Evolutionary conservation across 2,329 filamentous ascomycete genomes (phyloP), one percentile per base, ranked within the genome.

Genomic region (Fusarium secorum): DNA sequence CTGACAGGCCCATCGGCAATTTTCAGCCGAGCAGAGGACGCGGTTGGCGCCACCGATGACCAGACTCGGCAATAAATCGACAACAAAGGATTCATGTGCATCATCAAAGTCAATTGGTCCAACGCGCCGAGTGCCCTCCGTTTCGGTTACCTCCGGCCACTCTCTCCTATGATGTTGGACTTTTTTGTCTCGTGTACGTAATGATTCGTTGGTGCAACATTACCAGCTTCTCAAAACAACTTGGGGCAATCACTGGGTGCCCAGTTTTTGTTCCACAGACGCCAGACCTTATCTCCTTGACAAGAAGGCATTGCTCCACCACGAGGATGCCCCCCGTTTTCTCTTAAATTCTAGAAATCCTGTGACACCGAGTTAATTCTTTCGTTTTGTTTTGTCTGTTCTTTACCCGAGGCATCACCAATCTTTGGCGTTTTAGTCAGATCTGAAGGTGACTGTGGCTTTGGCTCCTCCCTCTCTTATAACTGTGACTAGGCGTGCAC

Each of bases 41-140:
- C 62, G 39, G 46, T 39, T 62, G 39, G 60, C 28, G 60, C 55
- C 60, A 64, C 49, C 32, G 9, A 28, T 14, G 22, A 28, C 71
- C 68, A 46, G 70, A 74, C 56, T 26, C n/a, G 68, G 71, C 41
- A 74, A 70, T 42, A 53, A 60, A 74, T 72, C 62, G 62, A 59
- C 72, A 57, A 22, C 14, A 38, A 33, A 41, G 45, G 53, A 60
- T 63, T 53, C 70, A 60, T 70, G 51, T 66, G 62, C 45, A 39
- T 51, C 44, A 41, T 26, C 35, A 64, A 53, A 68, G 45, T 53
- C 30, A 58, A 68, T 58, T 53, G 26, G 28, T 13, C 13, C 22
- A 49, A 42, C 39, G 22, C 36, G 42, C 70, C 53, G 73, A 73
- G 60, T 49, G 18, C 46, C 48, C 13, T 36, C 32, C 48, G 30